Evolutionary conservation across 2,329 filamentous ascomycete species (phyloP), one percentile per base, ranked within the genome.

Genomic region (Didymella exigua): DNA sequence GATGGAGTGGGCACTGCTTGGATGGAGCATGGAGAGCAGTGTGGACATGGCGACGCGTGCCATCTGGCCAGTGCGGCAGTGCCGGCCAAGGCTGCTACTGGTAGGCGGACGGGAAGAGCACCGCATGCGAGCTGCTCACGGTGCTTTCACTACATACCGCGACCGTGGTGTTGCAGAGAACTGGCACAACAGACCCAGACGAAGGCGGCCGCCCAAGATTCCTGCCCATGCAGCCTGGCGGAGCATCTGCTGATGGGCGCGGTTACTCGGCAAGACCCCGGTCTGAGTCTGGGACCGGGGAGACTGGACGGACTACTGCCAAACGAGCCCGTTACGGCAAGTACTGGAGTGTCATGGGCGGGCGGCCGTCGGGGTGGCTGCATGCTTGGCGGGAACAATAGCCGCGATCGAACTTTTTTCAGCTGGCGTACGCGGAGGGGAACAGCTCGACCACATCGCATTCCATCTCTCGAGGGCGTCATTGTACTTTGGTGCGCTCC

Each of bases 401-500:
- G 50, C 51, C 51, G 44, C 44, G 29, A 42, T 50, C 30, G 52
- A 55, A 55, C 41, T 55, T 55, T 55, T 55, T 55, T 45, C 40
- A 37, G 18, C 21, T 23, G 18, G 52, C 44, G 30, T 33, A 31
- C 40, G 41, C n/a, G 41, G 13, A 44, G 40, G 40, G 45, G n/a
- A n/a, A 49, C 52, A 34, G 52, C 52, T 41, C 14, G 21, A 29
- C 16, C 36, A 18, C 52, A 38, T 42, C 49, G 43, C 30, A 29
- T 52, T 51, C 43, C 64, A 60, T 37, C 59, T 51, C 50, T 60
- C 54, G 43, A 60, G 59, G 55, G 50, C 57, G 61, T 58, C 65
- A 65, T 68, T 71, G 71, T 67, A 67, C 63, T 66, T 70, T 71
- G 69, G 71, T 72, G 68, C 63, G 57, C 66, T 61, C 47, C 48